Percentiles rank a stretch among this genome's conserved stretches.
Evolutionary conservation across 495 filamentous ascomycete genomes (phyloP).

Genomic region (Aspergillus bridgeri): DNA sequence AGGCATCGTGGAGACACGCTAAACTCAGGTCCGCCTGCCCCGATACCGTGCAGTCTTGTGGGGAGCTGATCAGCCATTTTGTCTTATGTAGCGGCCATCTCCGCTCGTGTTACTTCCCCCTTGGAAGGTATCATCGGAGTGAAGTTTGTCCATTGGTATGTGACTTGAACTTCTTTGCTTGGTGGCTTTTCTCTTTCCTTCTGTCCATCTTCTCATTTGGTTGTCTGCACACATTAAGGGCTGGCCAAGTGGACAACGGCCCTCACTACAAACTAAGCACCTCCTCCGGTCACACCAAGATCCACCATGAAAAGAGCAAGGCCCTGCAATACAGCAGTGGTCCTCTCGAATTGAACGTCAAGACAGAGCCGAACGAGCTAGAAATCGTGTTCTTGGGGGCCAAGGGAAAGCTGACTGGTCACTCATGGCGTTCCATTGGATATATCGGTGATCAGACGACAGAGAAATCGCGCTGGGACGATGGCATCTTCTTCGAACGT

Average conservation of each 20-base stretch:
- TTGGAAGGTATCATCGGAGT: constrained; percentile 59
- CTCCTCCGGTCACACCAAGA: constrained; percentile 36
- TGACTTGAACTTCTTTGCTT: neutral
- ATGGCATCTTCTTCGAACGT: constrained; percentile 51
- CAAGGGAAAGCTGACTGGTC: constrained; percentile 52
- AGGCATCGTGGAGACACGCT: constrained; percentile 54
- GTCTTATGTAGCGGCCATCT: constrained; percentile 20
- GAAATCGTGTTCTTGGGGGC: constrained; percentile 52
- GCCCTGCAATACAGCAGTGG: constrained; percentile 56
- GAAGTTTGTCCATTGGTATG: constrained; percentile 61
- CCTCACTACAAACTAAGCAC: constrained; percentile 64
- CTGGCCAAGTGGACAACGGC: constrained; percentile 45
- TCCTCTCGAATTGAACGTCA: constrained; percentile 49
- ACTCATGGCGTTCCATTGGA: constrained; percentile 59
- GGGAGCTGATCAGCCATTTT: constrained; percentile 1
- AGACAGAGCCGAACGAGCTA: constrained; percentile 51
- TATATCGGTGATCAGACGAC: constrained; percentile 51
- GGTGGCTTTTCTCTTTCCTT: neutral
- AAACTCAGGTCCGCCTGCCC: constrained; percentile 46
- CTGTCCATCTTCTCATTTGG: neutral
- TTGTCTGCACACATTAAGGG: constrained; percentile 23
- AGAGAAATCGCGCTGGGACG: constrained; percentile 46
- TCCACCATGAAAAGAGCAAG: constrained; percentile 42
- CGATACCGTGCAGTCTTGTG: neutral
- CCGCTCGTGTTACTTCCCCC: constrained; percentile 46